These are phyloP conservation scores for Aspergillus sp. DNA, from an alignment of 2,329 filamentous ascomycete species.

Conservation along the genomic window DNA sequence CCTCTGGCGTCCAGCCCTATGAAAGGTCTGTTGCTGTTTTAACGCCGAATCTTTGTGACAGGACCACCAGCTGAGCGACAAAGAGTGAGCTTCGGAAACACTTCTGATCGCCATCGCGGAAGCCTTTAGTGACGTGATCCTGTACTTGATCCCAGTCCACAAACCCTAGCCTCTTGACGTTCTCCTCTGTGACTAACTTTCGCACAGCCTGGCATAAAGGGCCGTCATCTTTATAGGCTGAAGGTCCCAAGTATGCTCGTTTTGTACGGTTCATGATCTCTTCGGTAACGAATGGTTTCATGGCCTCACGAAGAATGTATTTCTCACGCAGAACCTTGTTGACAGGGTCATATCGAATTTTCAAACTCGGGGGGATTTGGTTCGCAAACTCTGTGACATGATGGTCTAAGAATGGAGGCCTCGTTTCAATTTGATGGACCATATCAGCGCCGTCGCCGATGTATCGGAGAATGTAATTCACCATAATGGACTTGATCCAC, in stretches of 20 bases:
- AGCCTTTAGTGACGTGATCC: conserved; percentile 39
- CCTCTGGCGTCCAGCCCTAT: background rate
- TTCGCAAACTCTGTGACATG: conserved; percentile 32
- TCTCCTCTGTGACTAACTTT: conserved; percentile 36
- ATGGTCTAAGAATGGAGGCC: conserved; percentile 34
- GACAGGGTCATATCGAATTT: conserved; percentile 20
- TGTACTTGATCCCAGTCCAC: conserved; percentile 39
- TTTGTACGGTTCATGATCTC: conserved; percentile 54
- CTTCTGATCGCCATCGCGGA: conserved; percentile 34
- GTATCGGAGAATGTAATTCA: conserved; percentile 17
- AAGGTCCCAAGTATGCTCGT: conserved; percentile 52
- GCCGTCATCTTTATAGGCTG: conserved; percentile 42
- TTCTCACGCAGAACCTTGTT: conserved; percentile 45
- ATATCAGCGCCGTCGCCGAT: conserved; percentile 25
- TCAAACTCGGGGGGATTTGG: conserved; percentile 30
- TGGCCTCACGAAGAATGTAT: conserved; percentile 53
- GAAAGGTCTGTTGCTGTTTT: conserved; percentile 27
- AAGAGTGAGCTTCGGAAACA: conserved; percentile 41
- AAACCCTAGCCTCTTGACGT: conserved; percentile 43
- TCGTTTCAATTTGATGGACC: conserved; percentile 29
- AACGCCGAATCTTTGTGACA: conserved; percentile 46
- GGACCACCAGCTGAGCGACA: conserved; percentile 47
- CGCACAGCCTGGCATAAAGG: conserved; percentile 39
- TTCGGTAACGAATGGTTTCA: conserved; percentile 51
- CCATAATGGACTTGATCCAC: conserved; percentile 13